A percentile compares a stretch with the other conserved stretches of the same genome.
phyloP scores from a whole-genome alignment of 1,284 basidiomycete genomes.

The Apiotrichum montevideense region DNA sequence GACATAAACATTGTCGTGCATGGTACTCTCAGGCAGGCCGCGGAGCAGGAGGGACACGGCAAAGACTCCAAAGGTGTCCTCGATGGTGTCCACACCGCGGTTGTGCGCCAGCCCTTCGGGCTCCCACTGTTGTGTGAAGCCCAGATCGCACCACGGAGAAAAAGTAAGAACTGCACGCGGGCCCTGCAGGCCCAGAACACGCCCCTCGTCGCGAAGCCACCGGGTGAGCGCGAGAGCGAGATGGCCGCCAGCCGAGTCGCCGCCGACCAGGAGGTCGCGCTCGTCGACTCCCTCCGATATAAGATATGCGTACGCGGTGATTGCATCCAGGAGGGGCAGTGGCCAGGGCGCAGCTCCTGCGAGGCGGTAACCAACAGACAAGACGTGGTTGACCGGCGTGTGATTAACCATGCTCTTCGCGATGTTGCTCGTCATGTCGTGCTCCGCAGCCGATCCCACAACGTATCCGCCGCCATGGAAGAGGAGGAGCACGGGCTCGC shows the following conservation, averaged over 20 bases:
- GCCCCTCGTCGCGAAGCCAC: conserved; percentile 34
- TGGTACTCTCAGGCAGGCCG: conserved; percentile 23
- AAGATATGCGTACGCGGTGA: conserved; percentile 59
- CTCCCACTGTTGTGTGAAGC: conserved; percentile 41
- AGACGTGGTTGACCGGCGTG: conserved; percentile 38
- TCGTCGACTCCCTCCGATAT: conserved; percentile 52
- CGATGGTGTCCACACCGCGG: conserved; percentile 33
- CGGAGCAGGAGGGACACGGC: conserved; percentile 38
- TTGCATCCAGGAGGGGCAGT: conserved; percentile 57
- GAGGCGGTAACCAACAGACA: conserved; percentile 39
- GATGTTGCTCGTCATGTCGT: conserved; percentile 34
- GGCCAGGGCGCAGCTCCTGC: conserved; percentile 52
- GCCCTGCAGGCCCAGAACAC: conserved; percentile 18
- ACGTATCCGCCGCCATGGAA: conserved; percentile 44
- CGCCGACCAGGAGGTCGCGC: conserved; percentile 58
- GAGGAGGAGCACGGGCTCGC: conserved; percentile 34
- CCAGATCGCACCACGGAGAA: conserved; percentile 58
- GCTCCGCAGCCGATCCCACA: conserved; percentile 38
- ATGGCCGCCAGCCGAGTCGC: conserved; percentile 67
- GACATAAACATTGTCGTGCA: conserved; percentile 34
- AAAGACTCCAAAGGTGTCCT: conserved; percentile 41
- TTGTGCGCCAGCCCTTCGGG: conserved; percentile 25
- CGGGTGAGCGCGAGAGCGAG: conserved; percentile 53
- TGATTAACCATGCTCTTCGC: conserved; percentile 31
- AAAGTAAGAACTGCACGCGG: conserved; percentile 55